Conservation (phyloP, 164 flowering plant genomes). For the Annona squamosa region DNA sequence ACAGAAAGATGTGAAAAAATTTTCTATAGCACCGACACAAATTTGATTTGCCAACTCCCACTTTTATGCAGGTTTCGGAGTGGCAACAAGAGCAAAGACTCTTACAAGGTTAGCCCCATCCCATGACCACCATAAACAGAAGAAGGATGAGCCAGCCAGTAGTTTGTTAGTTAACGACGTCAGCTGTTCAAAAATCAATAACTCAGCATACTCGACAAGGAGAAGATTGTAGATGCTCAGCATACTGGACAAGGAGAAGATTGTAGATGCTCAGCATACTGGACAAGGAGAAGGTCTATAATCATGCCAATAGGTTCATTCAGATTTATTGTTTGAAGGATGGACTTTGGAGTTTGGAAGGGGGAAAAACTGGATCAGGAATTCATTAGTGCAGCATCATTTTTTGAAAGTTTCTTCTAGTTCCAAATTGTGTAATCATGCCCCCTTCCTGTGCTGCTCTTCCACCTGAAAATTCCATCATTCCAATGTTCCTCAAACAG, state of each 20-base stretch:
- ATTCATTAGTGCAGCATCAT: background rate
- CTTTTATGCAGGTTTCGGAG: no score
- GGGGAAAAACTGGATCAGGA: background rate
- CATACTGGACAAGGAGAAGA: background rate
- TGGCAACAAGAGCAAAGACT: no score
- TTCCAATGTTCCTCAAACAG: no score
- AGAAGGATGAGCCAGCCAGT: background rate
- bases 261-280: background rate
- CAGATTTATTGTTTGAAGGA: background rate
- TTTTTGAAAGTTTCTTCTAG: no score
- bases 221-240: background rate
- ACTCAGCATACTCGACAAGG: background rate
- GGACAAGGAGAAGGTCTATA: background rate
- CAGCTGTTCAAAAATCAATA: background rate
- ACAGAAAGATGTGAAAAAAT: no score
- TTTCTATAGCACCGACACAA: no score
- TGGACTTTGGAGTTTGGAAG: background rate
- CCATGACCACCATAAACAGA: no score
- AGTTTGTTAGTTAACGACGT: background rate
- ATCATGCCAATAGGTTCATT: background rate
- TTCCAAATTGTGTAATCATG: no score
- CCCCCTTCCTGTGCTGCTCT: no score
- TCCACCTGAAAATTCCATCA: no score
- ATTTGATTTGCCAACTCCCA: no score
- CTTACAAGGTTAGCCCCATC: no score